Evolutionary conservation across 1,284 basidiomycete genomes (phyloP), one percentile per base, ranked within the genome.

Genomic region (Microbotryum scabiosae): DNA sequence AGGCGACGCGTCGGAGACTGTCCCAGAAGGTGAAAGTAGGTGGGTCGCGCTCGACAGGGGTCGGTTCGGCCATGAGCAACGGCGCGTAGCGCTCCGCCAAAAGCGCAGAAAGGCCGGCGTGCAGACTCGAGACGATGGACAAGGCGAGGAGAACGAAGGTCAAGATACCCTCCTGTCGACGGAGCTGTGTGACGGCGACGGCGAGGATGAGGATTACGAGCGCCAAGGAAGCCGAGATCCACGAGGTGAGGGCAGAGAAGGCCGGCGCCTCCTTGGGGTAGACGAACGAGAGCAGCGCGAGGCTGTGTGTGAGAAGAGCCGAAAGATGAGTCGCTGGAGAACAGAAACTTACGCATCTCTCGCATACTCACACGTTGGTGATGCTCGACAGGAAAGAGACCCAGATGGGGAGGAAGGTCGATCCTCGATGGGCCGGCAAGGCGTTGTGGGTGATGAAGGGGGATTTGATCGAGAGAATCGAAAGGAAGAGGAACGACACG

Each of bases 381-480:
- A 57, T 56, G 46, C 62, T 65, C 9, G 50, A 46, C n/a, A 67
- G 44, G 48, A 67, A 61, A 16, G 56, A 43, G 30, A 62, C 41
- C 67, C 65, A 66, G 36, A 68, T 60, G 9, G 67, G 67, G 2
- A 66, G 12, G 46, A 66, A 66, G 48, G 59, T 57, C 30, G 60
- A 61, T 0, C 65, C 64, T 4, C 52, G 46, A 46, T 68, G 67
- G 5, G 59, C 46, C 4, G 67, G 67, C 9, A 68, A 51, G 8
- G 58, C 59, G 21, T 63, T 64, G 61, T 59, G 41, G 12, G 57
- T 43, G 26, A 68, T 55, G 49, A 61, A 66, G 0, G 62, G 60
- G 1, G 30, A 45, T 32, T 57, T 58, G 55, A 68, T 45, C 26
- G 56, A 51, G 1, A 56, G 54, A 48, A 64, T 18, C 18, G 56